phyloP scores from a whole-genome alignment of 208 protist genomes.

The Trypanosoma lewisi region DNA sequence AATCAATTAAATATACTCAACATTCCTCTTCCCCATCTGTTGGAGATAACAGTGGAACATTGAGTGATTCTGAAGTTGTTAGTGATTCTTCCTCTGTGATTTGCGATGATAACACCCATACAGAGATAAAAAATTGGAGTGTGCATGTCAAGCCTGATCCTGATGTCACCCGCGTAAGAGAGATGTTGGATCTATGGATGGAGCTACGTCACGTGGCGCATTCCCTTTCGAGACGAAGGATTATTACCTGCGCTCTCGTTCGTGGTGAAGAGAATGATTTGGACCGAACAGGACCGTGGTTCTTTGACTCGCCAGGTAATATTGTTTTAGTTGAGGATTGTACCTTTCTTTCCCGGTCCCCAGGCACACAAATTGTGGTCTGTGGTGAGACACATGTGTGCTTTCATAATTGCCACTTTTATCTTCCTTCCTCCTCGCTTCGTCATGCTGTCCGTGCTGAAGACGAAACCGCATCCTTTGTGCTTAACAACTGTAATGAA shows the following conservation, averaged over 20 bases:
- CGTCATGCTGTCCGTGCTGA: conserved; percentile 11
- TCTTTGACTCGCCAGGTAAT: conserved; percentile 40
- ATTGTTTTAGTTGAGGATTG: conserved; percentile 51
- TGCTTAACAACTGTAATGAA: conserved; percentile 27
- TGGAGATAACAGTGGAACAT: not conserved
- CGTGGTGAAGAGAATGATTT: conserved; percentile 32
- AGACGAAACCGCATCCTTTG: conserved; percentile 29
- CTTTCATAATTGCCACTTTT: conserved; percentile 52
- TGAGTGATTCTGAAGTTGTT: conserved; percentile 13
- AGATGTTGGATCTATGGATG: not conserved
- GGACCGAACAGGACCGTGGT: conserved; percentile 35
- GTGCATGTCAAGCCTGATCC: conserved; percentile 20
- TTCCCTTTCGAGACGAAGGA: conserved; percentile 23
- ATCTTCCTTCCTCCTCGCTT: not conserved
- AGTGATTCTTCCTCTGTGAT: conserved; percentile 6
- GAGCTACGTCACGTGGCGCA: conserved; percentile 5
- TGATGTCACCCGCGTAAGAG: not conserved
- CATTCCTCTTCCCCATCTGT: not conserved
- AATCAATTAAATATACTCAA: conserved; percentile 3
- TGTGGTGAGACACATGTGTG: conserved; percentile 39
- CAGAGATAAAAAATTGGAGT: conserved; percentile 18
- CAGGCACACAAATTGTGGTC: conserved; percentile 24
- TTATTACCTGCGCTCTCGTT: conserved; percentile 19
- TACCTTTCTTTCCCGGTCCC: conserved; percentile 25
- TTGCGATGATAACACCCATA: not conserved